A percentile compares a stretch with the other conserved stretches of the same genome.
Conservation (phyloP, 148 eudicot species). For the Amaranthus hypochondriacus region DNA sequence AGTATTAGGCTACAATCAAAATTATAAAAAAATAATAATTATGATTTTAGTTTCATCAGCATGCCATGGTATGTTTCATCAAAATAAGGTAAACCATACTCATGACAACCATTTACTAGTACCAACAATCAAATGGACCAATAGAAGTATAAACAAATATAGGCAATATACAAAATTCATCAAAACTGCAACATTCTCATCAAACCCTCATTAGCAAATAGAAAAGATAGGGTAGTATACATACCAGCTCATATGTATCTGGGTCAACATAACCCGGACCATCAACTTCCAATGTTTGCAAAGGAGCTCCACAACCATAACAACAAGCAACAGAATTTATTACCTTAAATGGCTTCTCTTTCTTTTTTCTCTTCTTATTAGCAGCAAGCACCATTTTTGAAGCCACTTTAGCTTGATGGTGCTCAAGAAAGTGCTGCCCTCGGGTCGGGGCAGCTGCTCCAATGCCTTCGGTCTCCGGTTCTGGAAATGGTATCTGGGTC, state of each 20-base stretch:
- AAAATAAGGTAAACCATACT: too few species aligned
- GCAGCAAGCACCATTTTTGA: slow-evolving; percentile 32
- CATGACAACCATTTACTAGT: too few species aligned
- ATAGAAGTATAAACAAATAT: too few species aligned
- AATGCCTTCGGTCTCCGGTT: slow-evolving; percentile 42
- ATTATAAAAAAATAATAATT: too few species aligned
- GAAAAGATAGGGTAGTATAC: not conserved
- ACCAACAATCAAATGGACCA: too few species aligned
- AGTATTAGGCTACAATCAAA: too few species aligned
- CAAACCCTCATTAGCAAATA: not conserved
- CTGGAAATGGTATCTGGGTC: slow-evolving; percentile 17
- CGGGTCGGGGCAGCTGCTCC: slow-evolving; percentile 75
- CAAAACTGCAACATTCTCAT: too few species aligned
- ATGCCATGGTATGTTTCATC: too few species aligned
- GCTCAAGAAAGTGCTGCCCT: slow-evolving; percentile 63
- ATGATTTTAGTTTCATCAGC: too few species aligned
- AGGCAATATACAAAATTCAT: not conserved
- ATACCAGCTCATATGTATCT: slow-evolving; percentile 71
- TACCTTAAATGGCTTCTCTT: slow-evolving; percentile 30
- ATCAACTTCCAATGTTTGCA: slow-evolving; percentile 64
- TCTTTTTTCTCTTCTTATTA: slow-evolving; percentile 47
- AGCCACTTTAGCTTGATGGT: slow-evolving; percentile 47
- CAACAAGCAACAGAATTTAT: slow-evolving; percentile 38
- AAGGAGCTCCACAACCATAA: slow-evolving; percentile 96
- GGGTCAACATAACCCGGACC: slow-evolving; percentile 84